Conservation (phyloP, 2,329 filamentous ascomycete genomes). For the Fusarium equiseti region DNA sequence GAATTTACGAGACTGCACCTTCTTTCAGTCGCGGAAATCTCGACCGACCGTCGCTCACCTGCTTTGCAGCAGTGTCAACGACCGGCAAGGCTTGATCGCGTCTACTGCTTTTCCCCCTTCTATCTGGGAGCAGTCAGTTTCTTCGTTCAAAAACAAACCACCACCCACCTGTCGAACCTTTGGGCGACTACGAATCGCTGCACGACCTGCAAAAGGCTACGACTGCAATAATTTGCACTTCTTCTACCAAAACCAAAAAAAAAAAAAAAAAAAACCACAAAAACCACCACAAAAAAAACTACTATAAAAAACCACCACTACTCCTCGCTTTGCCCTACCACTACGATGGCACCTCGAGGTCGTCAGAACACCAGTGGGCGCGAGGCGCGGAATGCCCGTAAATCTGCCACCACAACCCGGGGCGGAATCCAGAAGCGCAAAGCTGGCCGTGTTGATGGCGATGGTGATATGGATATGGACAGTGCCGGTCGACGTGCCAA, state of each 20-base stretch:
- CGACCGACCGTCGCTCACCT: constrained; percentile 10
- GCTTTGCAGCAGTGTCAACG: constrained; percentile 2
- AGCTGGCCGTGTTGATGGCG: constrained; percentile 60
- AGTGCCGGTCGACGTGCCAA: constrained; percentile 52
- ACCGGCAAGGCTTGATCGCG: not conserved
- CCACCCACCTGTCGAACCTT: not conserved
- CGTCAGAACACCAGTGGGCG: constrained; percentile 48
- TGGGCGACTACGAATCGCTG: constrained; percentile 3
- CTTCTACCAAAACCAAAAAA: constrained; percentile 9
- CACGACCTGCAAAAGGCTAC: constrained; percentile 1
- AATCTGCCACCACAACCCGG: constrained; percentile 52
- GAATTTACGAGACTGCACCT: constrained; percentile 14
- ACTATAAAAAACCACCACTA: constrained; percentile 3
- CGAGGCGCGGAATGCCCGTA: constrained; percentile 49
- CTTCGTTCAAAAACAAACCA: not conserved
- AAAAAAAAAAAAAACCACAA: constrained; percentile 1
- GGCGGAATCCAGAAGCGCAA: constrained; percentile 66
- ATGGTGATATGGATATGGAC: constrained; percentile 73
- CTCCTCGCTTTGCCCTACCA: constrained; percentile 3
- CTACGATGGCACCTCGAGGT: constrained; percentile 54
- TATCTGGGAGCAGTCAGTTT: not conserved
- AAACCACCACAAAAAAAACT: not conserved
- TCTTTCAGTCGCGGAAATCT: constrained; percentile 22
- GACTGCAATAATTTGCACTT: constrained; percentile 12
- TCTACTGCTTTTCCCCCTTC: not conserved